These are phyloP conservation scores for Dactylis glomerata DNA, from an alignment of 176 grass and related monocot genomes.

Conservation along the genomic window DNA sequence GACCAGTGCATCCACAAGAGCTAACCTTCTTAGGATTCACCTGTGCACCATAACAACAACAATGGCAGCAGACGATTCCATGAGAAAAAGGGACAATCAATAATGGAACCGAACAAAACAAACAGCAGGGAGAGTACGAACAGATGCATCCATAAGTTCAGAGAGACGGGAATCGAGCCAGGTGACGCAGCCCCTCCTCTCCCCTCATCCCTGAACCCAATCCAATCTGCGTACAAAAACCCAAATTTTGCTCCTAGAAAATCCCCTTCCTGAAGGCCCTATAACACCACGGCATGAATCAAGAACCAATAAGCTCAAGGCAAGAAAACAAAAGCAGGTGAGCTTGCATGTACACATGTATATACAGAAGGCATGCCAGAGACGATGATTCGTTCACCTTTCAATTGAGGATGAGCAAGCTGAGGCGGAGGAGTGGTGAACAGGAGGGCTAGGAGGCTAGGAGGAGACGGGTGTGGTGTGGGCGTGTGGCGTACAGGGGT, in stretches of 20 bases:
- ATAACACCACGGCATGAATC: constrained; percentile 23
- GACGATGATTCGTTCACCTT: constrained; percentile 14
- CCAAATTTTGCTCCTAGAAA: neutral
- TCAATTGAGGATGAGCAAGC: neutral
- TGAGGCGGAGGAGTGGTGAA: constrained; percentile 1
- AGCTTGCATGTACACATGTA: neutral
- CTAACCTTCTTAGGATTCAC: constrained; percentile 48
- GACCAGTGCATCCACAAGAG: constrained; percentile 34
- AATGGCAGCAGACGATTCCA: neutral
- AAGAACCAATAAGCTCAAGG: constrained; percentile 21
- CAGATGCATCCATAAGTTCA: constrained; percentile 69
- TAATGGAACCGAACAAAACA: neutral
- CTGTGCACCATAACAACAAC: constrained; percentile 10
- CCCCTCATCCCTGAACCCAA: constrained; percentile 36
- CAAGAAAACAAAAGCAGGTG: neutral
- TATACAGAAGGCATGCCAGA: neutral
- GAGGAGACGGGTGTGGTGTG: constrained; percentile 10
- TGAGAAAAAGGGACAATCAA: neutral
- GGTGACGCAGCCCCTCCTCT: constrained; percentile 36
- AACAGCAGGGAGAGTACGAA: neutral
- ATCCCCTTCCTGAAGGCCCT: constrained; percentile 15
- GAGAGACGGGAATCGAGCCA: constrained; percentile 38
- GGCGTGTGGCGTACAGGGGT: neutral
- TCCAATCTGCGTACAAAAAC: neutral
- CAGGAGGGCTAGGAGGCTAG: neutral